A percentile compares a stretch with the other conserved stretches of the same genome.
Evolutionary conservation across 345 rosid genomes (phyloP).

Genomic region (Melaleuca quinquenervia): DNA sequence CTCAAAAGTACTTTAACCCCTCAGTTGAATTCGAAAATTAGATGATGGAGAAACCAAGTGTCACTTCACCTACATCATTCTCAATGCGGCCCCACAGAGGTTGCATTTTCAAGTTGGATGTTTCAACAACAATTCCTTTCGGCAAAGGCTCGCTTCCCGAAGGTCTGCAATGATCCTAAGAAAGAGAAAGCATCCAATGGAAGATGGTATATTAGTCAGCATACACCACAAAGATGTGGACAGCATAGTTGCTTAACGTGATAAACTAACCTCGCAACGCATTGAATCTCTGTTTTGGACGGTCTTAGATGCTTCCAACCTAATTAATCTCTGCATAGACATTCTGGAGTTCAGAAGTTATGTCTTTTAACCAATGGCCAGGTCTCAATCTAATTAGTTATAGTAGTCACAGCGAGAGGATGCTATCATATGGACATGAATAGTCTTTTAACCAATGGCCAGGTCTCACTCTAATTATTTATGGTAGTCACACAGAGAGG

Average conservation of each 20-base stretch:
- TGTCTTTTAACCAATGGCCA: not conserved
- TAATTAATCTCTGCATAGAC: not conserved
- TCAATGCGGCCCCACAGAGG: slow-evolving; percentile 30
- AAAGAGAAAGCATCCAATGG: not conserved
- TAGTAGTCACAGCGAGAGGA: not conserved
- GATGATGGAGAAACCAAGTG: not conserved
- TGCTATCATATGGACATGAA: not conserved
- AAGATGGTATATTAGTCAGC: not conserved
- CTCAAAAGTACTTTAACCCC: not conserved
- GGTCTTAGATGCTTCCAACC: slow-evolving; percentile 30
- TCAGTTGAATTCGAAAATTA: not conserved
- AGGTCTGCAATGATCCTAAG: slow-evolving; percentile 21
- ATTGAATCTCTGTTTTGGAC: slow-evolving; percentile 11
- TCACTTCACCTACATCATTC: slow-evolving; percentile 2
- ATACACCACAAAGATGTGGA: not conserved
- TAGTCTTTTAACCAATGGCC: not conserved
- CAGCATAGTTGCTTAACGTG: not conserved
- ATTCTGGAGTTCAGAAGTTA: not conserved
- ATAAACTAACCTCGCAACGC: slow-evolving; percentile 56
- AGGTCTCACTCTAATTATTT: not conserved
- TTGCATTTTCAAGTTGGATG: slow-evolving; percentile 33
- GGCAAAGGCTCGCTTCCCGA: slow-evolving; percentile 30
- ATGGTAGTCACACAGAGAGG: not conserved
- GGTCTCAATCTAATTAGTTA: not conserved
- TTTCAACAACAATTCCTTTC: slow-evolving; percentile 18